Evolutionary conservation across 1,284 basidiomycete genomes (phyloP), one percentile per base, ranked within the genome.

Genomic region (Boletellus deceptivus): DNA sequence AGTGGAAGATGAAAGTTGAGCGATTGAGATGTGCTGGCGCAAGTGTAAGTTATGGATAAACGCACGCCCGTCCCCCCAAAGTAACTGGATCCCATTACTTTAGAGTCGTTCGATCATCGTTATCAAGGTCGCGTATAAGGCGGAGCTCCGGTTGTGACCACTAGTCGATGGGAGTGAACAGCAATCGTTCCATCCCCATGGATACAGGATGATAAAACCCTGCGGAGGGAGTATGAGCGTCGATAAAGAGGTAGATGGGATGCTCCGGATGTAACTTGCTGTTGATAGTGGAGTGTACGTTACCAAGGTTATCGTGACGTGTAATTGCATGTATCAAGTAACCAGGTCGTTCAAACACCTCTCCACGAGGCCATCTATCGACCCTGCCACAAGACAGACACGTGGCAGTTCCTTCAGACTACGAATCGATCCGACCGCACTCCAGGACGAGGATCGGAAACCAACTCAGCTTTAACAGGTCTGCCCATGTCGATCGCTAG

Each of bases 371-470:
- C n/a, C 41, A 25, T 25, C 22, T 10, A 17, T 6, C 25, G 36
- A 34, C 31, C 29, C 14, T 14, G 9, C 6, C 11, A 31, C 29
- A 11, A 9, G 22, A 22, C 14, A 25, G 40, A 14, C 55, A 59
- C 50, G 46, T 50, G 55, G 38, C 22, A 10, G 16, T 40, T 31
- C 18, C 13, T 43, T 37, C 36, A 39, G 39, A 46, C 39, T 10
- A 45, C n/a, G 43, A 33, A 44, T 38, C 45, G 27, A 56, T 47
- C 11, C 25, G 14, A 56, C 48, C 17, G 39, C 29, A 7, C 25
- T 10, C 38, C 27, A 10, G 31, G 22, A 8, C 38, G 33, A 17
- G 25, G 11, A 46, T 59, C 29, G 36, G 10, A 31, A 17, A 24
- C 5, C 39, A 34, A 33, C 24, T 31, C 31, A 33, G 13, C 29